Base-by-base conservation (phyloP, 768 basidiomycete genomes). In the Tulasnella sp. region DNA sequence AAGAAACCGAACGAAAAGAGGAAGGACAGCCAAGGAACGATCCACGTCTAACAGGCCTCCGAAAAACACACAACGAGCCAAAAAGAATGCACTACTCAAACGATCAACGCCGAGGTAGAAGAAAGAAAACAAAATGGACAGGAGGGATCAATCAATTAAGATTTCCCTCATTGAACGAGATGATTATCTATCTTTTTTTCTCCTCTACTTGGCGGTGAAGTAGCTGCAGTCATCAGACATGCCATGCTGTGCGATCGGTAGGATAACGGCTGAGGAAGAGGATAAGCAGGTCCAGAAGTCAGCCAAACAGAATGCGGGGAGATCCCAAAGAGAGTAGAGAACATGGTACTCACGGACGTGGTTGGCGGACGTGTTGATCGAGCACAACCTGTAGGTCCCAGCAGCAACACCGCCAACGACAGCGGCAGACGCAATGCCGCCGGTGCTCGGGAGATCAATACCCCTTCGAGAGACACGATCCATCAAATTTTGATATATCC, bases 161-260 rank as follows among this genome's bases (percentile, higher is more conserved):
- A 38, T 38, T 15, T 38, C 34, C 34, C 34, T 38, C 34, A 38
- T 7, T 38, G 7, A 38, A 7, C 34, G 7, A 38, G 5, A 38
- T n/a, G n/a, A n/a, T n/a, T n/a, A n/a, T n/a, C n/a, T n/a, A n/a
- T n/a, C n/a, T n/a, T n/a, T 15, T 38, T 15, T 38, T 38, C 15
- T 38, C 15, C 34, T 59, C 38, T 49, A 59, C 48, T 59, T 25
- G 27, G 43, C 45, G 10, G 46, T 51, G 57, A 68, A 66, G 69
- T 84, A 84, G 68, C 79, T 66, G 51, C 71, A 73, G 65, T 86
- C 83, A 66, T 84, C 80, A 30, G 82, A 66, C 21, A 71, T 68
- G 60, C 82, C 82, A 63, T 80, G 84, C 63, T 81, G 81, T 17
- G 78, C 82, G 49, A 84, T 68, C 17, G 82, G 73, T 45, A 78